A percentile compares a stretch with the other conserved stretches of the same genome.
Evolutionary conservation across 129 eudicot genomes (phyloP).

Genomic region (Flaveria bidentis): DNA sequence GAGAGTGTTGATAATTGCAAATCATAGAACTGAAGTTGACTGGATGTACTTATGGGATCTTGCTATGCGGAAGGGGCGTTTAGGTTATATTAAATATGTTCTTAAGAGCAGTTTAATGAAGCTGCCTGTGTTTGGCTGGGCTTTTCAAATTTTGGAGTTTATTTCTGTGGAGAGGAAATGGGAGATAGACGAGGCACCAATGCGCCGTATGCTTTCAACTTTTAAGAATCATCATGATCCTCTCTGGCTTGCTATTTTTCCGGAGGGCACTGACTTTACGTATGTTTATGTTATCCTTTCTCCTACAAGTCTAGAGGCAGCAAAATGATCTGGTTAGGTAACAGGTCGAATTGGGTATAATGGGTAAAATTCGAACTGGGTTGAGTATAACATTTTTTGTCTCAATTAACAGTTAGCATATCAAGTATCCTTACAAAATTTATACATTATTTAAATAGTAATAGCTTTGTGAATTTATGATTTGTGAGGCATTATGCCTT

Average conservation of each 20-base stretch:
- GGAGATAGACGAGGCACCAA: slow-evolving; percentile 63
- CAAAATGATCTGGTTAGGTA: not conserved
- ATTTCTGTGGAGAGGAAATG: slow-evolving; percentile 81
- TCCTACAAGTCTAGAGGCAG: slow-evolving; percentile 2
- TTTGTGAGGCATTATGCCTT: not conserved
- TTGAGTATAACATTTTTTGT: not conserved
- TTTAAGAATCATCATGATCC: slow-evolving; percentile 64
- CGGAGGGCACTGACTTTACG: slow-evolving; percentile 98
- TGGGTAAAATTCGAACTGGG: not conserved
- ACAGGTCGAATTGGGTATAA: not conserved
- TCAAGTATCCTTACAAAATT: not conserved
- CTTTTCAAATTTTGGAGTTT: slow-evolving; percentile 83
- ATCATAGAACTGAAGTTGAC: slow-evolving; percentile 92
- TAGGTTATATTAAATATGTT: slow-evolving; percentile 75
- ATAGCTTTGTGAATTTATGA: not conserved
- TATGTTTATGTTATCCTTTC: slow-evolving; percentile 29
- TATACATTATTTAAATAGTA: too few species aligned
- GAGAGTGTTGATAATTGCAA: slow-evolving; percentile 71
- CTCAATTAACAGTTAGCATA: not conserved
- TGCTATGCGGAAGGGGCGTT: slow-evolving; percentile 74
- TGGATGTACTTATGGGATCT: slow-evolving; percentile 99
- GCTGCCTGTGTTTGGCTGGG: slow-evolving; percentile 92
- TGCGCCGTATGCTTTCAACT: slow-evolving; percentile 71
- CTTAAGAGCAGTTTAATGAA: slow-evolving; percentile 92
- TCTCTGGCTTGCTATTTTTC: slow-evolving; percentile 91